These are phyloP conservation scores for Pichia kudriavzevii DNA, from an alignment of 1,139 yeast genomes.

Conservation along the genomic window DNA sequence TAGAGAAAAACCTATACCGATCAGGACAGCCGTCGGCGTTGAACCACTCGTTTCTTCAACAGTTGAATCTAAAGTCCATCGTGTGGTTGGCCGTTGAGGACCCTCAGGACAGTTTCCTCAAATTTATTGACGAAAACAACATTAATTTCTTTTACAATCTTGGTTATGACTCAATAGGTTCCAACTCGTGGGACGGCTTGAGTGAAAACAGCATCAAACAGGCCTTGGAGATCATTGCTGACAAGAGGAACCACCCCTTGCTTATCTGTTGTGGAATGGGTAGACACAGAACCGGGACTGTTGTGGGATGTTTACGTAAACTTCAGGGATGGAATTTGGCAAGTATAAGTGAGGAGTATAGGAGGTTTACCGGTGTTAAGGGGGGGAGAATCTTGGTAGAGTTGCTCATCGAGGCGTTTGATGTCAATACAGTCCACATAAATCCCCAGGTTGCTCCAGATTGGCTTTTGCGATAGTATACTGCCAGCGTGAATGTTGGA, in stretches of 20 bases:
- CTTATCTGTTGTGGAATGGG: constrained; percentile 98
- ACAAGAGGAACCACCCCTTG: constrained; percentile 70
- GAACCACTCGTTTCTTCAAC: constrained; percentile 75
- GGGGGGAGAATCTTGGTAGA: constrained; percentile 92
- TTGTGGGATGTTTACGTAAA: constrained; percentile 84
- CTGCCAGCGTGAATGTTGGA: no score
- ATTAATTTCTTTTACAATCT: constrained; percentile 52
- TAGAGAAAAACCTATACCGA: constrained; percentile 75
- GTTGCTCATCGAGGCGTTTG: constrained; percentile 79
- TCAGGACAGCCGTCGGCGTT: constrained; percentile 97
- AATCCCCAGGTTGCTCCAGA: constrained; percentile 44
- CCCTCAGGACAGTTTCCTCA: constrained; percentile 80
- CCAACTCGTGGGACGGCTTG: constrained; percentile 95
- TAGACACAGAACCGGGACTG: constrained; percentile 92
- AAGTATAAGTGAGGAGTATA: constrained; percentile 85
- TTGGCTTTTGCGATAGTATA: constrained; percentile 33
- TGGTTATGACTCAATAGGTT: constrained; percentile 65
- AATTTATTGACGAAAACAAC: constrained; percentile 65
- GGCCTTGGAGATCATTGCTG: constrained; percentile 69
- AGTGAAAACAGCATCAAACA: constrained; percentile 74
- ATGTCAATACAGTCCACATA: constrained; percentile 45
- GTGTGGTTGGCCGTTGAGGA: constrained; percentile 95
- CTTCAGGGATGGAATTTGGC: constrained; percentile 96
- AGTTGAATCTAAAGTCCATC: constrained; percentile 67
- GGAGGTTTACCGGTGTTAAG: constrained; percentile 85